Base-by-base conservation (phyloP, 2,329 filamentous ascomycete genomes). In the Sclerotinia borealis region DNA sequence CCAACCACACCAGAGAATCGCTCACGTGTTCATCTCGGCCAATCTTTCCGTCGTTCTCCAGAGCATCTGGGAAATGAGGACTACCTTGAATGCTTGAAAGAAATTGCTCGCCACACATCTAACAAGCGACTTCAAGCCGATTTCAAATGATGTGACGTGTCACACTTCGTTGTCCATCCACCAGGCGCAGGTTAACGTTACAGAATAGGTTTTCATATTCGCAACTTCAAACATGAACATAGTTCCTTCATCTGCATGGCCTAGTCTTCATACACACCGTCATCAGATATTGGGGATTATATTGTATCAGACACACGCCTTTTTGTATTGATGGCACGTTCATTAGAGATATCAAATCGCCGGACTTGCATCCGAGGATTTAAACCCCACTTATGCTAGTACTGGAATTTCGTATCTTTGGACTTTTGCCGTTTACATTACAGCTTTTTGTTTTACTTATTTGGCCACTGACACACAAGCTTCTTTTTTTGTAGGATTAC, bases 401-500 rank as follows among this genome's bases (percentile, higher is more conserved):
- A 34, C 10, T 51, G 25, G 13, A 19, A 9, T 60, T 29, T 60
- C 36, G 36, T 60, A 56, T 62, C 37, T 47, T 56, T 43, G 50
- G 17, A 19, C 31, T 45, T 47, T 19, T 41, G 29, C 49, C 41
- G 10, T 27, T 48, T 13, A 62, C 41, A 45, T 47, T 39, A 22
- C 10, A 15, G 31, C 41, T 36, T 62, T 45, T 55, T 25, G 22
- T 55, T 47, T 47, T 37, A 37, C 27, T 47, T 48, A 29, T 29
- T 48, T 55, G 10, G 50, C 50, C 45, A 49, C 31, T 37, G 39
- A 45, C 37, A 31, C 49, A 37, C 39, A 55, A 37, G 34, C 52
- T 62, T 45, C 17, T 56, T 48, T 56, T 56, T 62, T 62, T 45
- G 39, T 62, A 56, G 39, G 49, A 56, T 56, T 56, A 56, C 48